Evolutionary conservation across 2,329 filamentous ascomycete genomes (phyloP), one percentile per base, ranked within the genome.

Genomic region (Cytospora mali): DNA sequence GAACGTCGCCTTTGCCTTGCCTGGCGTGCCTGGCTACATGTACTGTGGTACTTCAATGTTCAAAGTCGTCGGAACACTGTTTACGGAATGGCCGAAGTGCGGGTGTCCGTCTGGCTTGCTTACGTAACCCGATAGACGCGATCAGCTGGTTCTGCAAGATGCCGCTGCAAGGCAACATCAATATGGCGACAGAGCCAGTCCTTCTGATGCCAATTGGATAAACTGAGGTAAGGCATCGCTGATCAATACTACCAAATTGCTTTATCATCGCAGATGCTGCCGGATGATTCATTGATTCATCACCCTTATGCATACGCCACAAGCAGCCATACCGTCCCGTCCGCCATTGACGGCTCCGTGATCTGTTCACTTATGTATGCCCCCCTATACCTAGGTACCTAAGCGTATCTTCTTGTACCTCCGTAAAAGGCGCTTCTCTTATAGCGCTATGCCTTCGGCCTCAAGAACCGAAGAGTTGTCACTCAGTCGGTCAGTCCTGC

Each of bases 101-200:
- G 21, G 10, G 21, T 46, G n/a, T n/a, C 42, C 42, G 42, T 23
- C 42, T 23, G 42, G n/a, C 42, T 23, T 46, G 42, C 42, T 46
- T 46, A 46, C 42, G n/a, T 46, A 46, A 46, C 21, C n/a, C n/a
- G 42, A 46, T 21, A 46, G 4, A 46, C 21, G 42, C 11, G n/a
- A 33, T 23, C 51, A 21, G n/a, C 52, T 13, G 23, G 33, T 39
- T 25, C 53, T 61, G 51, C 51, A 50, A 51, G 42, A 42, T 39
- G 13, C 18, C 39, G 23, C 29, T 46, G 18, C 35, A 21, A 46
- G 18, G 6, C 39, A 46, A 21, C n/a, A 21, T 23, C 5, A 10
- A 13, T 18, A 46, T 13, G n/a, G 23, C 42, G 5, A 46, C 23
- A 21, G 5, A 46, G 9, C 42, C 11, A 13, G 0, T 46, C 23